Percentiles rank a stretch among this genome's conserved stretches.
phyloP scores from a whole-genome alignment of 108 stramenopile species.

The Nitzschia palea region DNA sequence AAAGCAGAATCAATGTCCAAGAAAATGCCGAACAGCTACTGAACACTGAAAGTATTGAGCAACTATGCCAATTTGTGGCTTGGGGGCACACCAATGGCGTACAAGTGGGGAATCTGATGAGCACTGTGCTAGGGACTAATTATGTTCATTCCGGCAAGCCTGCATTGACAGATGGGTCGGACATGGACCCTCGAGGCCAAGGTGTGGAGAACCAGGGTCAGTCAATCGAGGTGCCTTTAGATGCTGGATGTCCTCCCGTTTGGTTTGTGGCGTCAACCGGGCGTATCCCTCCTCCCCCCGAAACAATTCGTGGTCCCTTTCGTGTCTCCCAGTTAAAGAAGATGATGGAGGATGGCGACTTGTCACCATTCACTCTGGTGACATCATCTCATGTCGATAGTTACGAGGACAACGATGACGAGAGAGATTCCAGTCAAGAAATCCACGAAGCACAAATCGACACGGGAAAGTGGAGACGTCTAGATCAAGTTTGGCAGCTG shows the following conservation, averaged over 20 bases:
- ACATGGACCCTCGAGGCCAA: constrained; percentile 8
- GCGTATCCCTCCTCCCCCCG: constrained; percentile 56
- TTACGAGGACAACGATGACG: constrained; percentile 45
- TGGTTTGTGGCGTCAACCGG: constrained; percentile 68
- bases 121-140: constrained; percentile 28
- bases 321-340: constrained; percentile 59
- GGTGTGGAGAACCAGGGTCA: background rate
- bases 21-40: constrained; percentile 77
- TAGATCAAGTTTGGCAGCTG: constrained; percentile 71
- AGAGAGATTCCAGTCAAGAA: constrained; percentile 10
- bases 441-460: constrained; percentile 60
- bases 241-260: constrained; percentile 54
- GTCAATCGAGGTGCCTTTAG: background rate
- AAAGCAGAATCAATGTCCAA: constrained; percentile 41
- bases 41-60: constrained; percentile 61
- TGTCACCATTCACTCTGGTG: constrained; percentile 49
- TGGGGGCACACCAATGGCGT: constrained; percentile 69
- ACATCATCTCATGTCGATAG: constrained; percentile 51
- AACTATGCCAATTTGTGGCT: constrained; percentile 70
- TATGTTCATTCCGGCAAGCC: constrained; percentile 11
- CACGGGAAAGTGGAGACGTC: constrained; percentile 71
- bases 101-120: constrained; percentile 62
- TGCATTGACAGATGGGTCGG: constrained; percentile 33
- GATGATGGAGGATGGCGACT: constrained; percentile 52
- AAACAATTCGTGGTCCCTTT: constrained; percentile 62